Base-by-base conservation (phyloP, 2,329 filamentous ascomycete genomes). In the Penicillium sp. region DNA sequence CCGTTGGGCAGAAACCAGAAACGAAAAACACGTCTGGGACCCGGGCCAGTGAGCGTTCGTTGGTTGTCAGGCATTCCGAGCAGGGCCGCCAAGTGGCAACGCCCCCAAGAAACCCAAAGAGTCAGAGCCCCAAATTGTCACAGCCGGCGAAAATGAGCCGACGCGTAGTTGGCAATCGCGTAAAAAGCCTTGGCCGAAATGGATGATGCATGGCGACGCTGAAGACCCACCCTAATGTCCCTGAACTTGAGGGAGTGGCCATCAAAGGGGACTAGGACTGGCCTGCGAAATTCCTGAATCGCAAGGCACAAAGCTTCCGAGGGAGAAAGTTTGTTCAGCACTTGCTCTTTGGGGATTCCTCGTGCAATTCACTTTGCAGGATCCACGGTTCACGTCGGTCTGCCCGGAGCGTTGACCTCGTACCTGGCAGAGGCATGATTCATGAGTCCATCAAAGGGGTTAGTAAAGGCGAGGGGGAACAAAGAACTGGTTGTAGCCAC, bases 61-160 rank as follows among this genome's bases (percentile, higher is more conserved):
- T 64, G 62, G 60, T 53, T 55, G 35, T n/a, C 24, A 56, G n/a
- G 50, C 33, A 2, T 44, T 51, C 49, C 39, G 36, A 52, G 35
- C n/a, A 37, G 33, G 54, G 55, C 40, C 52, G 56, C 53, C 54
- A 53, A 22, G 63, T 66, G 64, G 64, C 63, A 43, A 58, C 22
- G 52, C 41, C 14, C 31, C 46, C 27, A 16, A n/a, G 27, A 35
- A n/a, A 47, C 24, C 40, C 44, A 27, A 18, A 14, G 10, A 19
- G 13, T 19, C 27, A 16, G 31, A 31, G 31, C 6, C 31, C 31
- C 31, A 31, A 31, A 31, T 10, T 31, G 3, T 31, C 31, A 31
- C 31, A 31, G 31, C 31, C 10, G n/a, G 39, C 53, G n/a, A 43
- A 41, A 31, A 33, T 31, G 41, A 57, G 16, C 19, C 46, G 22